phyloP scores from a whole-genome alignment of 2,329 filamentous ascomycete genomes.

The Ilyonectria robusta region DNA sequence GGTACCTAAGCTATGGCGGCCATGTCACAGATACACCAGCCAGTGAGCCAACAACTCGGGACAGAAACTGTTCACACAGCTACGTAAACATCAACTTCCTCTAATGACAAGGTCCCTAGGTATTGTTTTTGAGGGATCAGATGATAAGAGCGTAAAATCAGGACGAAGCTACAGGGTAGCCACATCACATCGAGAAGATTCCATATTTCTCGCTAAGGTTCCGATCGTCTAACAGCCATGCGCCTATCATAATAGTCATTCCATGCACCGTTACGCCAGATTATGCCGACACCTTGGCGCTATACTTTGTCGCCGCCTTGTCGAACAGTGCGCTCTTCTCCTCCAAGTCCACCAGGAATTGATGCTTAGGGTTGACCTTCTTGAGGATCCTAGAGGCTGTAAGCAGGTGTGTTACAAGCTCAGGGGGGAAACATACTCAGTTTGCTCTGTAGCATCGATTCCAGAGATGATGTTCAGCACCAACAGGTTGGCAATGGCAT shows the following conservation, averaged over 20 bases:
- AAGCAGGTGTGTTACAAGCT: conserved; percentile 35
- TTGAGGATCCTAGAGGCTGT: conserved; percentile 65
- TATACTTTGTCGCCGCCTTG: conserved; percentile 88
- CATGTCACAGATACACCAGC: not conserved
- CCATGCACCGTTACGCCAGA: conserved; percentile 31
- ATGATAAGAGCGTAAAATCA: not conserved
- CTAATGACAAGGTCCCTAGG: not conserved
- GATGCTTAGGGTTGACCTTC: conserved; percentile 75
- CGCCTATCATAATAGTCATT: conserved; percentile 51
- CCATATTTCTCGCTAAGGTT: conserved; percentile 40
- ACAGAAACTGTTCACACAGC: not conserved
- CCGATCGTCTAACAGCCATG: conserved; percentile 46
- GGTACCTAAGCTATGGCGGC: too few species aligned
- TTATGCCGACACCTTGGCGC: conserved; percentile 79
- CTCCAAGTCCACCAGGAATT: conserved; percentile 79
- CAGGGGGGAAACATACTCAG: conserved; percentile 65
- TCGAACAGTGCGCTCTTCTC: conserved; percentile 93
- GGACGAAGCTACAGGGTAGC: conserved; percentile 14
- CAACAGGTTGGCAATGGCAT: conserved; percentile 86
- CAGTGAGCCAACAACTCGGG: not conserved
- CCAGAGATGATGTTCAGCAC: conserved; percentile 85
- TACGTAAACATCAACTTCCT: not conserved
- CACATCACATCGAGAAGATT: conserved; percentile 35
- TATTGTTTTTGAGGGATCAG: not conserved
- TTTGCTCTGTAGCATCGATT: conserved; percentile 75